A percentile compares a stretch with the other conserved stretches of the same genome.
Conservation (phyloP, 306 rosid genomes). For the Luffa acutangula region DNA sequence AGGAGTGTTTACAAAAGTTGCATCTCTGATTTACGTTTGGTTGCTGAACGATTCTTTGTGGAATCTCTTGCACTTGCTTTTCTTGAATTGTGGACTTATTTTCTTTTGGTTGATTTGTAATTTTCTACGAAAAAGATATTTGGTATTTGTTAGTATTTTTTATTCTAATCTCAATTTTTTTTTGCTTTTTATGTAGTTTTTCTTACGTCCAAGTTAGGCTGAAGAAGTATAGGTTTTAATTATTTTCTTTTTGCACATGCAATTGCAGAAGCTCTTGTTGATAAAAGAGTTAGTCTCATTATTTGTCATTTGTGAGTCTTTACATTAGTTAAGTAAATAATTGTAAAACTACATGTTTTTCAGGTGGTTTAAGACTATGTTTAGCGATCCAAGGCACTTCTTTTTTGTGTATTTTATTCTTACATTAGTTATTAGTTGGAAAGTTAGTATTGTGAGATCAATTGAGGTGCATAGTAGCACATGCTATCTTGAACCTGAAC, state of each 20-base stretch:
- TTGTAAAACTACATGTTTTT: neutral
- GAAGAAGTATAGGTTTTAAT: conserved; percentile 1
- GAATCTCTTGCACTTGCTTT: neutral
- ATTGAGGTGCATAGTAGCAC: neutral
- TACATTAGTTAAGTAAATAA: neutral
- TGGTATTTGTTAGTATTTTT: neutral
- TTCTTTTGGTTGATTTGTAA: neutral
- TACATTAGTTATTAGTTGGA: neutral
- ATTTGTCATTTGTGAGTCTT: neutral
- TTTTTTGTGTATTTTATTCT: neutral
- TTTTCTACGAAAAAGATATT: neutral
- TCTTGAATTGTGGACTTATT: neutral
- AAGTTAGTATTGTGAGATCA: neutral
- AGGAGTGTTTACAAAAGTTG: neutral
- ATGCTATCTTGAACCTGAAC: neutral
- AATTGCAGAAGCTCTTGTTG: neutral
- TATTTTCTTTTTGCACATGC: neutral
- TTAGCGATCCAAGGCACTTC: neutral
- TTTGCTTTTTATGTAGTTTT: neutral
- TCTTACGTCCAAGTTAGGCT: neutral
- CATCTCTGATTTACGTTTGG: neutral
- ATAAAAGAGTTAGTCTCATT: neutral
- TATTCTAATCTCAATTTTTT: no score
- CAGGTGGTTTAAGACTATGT: neutral
- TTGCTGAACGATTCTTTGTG: neutral